Conservation (phyloP, 306 rosid species). For the Dryas octopetala region DNA sequence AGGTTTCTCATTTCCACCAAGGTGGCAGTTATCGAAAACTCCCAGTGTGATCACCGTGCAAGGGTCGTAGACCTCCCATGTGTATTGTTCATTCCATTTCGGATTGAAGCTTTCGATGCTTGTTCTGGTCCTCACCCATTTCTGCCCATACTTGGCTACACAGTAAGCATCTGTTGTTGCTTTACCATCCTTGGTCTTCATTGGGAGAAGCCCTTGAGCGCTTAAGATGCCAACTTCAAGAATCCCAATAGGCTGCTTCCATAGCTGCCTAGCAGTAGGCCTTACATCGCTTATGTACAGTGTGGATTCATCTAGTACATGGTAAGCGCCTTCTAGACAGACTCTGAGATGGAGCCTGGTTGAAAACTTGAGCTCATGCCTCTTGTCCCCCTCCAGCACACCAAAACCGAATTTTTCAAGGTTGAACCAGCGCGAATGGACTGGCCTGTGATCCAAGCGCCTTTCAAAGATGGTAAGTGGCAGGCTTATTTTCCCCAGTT, state of each 20-base stretch:
- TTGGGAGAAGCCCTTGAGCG: conserved; percentile 72
- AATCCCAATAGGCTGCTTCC: conserved; percentile 86
- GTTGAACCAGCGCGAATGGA: conserved; percentile 68
- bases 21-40: conserved; percentile 77
- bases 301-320: conserved; percentile 78
- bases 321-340: conserved; percentile 84
- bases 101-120: conserved; percentile 55
- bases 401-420: conserved; percentile 74
- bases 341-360: conserved; percentile 56
- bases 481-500: conserved; percentile 40
- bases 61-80: conserved; percentile 70
- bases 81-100: conserved; percentile 69
- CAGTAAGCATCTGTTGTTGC: conserved; percentile 68
- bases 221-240: conserved; percentile 86
- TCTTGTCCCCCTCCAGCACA: conserved; percentile 61
- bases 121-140: conserved; percentile 86
- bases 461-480: conserved; percentile 53
- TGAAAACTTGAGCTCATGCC: conserved; percentile 66
- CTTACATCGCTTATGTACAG: conserved; percentile 78
- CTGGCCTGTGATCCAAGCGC: conserved; percentile 65
- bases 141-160: conserved; percentile 77
- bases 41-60: conserved; percentile 68
- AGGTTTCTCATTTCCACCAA: conserved; percentile 50
- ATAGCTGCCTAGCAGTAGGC: conserved; percentile 72
- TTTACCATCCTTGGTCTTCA: conserved; percentile 62